phyloP scores from a whole-genome alignment of 1,139 yeast genomes.

The Saccharomycopsis hybrid region DNA sequence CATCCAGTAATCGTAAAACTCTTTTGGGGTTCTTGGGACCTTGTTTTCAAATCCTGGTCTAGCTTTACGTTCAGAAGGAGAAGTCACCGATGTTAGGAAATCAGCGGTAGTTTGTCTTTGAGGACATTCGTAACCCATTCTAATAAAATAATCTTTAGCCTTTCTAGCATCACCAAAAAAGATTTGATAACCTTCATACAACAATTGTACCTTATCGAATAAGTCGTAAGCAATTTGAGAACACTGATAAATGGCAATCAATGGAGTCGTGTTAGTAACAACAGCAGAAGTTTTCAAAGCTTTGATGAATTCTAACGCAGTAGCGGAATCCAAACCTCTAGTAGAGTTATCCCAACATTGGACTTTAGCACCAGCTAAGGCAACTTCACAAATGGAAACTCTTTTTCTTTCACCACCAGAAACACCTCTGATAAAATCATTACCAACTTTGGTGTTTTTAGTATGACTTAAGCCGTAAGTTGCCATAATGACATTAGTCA shows the following conservation, averaged over 20 bases:
- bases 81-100: slow-evolving; percentile 64
- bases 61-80: slow-evolving; percentile 50
- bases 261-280: slow-evolving; percentile 44
- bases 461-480: slow-evolving; percentile 60
- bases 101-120: slow-evolving; percentile 80
- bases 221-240: slow-evolving; percentile 58
- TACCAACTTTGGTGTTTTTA: slow-evolving; percentile 64
- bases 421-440: slow-evolving; percentile 68
- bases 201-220: slow-evolving; percentile 64
- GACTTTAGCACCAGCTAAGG: slow-evolving; percentile 40
- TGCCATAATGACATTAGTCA: slow-evolving; percentile 54
- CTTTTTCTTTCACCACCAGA: slow-evolving; percentile 85
- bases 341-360: slow-evolving; percentile 60
- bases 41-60: slow-evolving; percentile 38
- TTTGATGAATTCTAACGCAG: slow-evolving; percentile 56
- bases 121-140: slow-evolving; percentile 70
- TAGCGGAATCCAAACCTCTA: slow-evolving; percentile 55
- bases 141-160: slow-evolving; percentile 55
- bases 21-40: slow-evolving; percentile 67
- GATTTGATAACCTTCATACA: slow-evolving; percentile 75
- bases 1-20: slow-evolving; percentile 66
- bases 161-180: slow-evolving; percentile 56
- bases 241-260: slow-evolving; percentile 67
- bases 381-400: slow-evolving; percentile 64
- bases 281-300: slow-evolving; percentile 51